Evolutionary conservation across 306 rosid genomes (phyloP), one percentile per base, ranked within the genome.

Genomic region (Astragalus membranaceus): DNA sequence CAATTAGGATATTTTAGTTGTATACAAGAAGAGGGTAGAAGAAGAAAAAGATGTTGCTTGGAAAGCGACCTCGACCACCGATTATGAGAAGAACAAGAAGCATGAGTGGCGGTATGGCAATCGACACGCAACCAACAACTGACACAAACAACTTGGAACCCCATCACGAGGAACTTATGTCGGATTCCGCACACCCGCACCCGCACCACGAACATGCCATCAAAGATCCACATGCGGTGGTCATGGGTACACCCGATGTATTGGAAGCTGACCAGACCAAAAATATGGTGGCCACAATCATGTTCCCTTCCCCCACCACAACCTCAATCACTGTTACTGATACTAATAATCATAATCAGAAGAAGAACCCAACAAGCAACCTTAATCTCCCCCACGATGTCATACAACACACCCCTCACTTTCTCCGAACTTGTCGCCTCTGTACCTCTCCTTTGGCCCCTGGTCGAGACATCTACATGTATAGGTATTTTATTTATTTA

Each of bases 381-480:
- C 1, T 11, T n/a, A 46, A 46, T 15, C 15, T 7, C 3, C 37
- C 39, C 10, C 47, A 16, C 33, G 37, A 16, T 41, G 32, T 50
- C 62, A 46, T 72, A 9, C 80, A 84, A 10, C 80, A 84, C 35
- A 76, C 91, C 6, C 39, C 85, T 69, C 87, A 73, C 83, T 93
- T 90, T 57, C 96, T 93, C 41, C 86, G 81, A 12, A 82, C 80
- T 41, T 93, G 98, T 39, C 80, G 88, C 67, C 88, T 87, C 73
- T 93, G 98, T 41, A 77, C 73, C 0, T 75, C 78, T 55, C 85
- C 43, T 51, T 77, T 93, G 80, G 69, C 92, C 17, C 81, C 96
- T 6, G 89, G 82, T 62, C 84, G 85, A 20, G 98, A 93, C 85
- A 88, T 93, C 80, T 93, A 88, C 58, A 93, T 93, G 93, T 93